These are phyloP conservation scores for Cyberlindnera maritima DNA, from an alignment of 805 yeast genomes.

Conservation along the genomic window DNA sequence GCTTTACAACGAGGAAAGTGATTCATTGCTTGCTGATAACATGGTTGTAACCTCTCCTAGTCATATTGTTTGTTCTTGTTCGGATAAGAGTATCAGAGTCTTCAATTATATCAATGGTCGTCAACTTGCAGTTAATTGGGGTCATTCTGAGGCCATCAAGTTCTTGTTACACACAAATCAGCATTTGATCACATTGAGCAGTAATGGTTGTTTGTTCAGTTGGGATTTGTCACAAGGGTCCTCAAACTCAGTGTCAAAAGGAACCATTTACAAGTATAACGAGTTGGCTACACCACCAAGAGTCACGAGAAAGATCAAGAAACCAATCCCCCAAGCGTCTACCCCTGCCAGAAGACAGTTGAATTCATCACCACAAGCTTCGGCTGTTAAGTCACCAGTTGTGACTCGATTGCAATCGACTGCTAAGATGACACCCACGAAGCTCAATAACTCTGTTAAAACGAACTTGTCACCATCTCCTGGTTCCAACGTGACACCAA, in stretches of 20 bases:
- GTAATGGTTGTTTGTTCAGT: constrained; percentile 52
- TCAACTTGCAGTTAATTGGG: constrained; percentile 54
- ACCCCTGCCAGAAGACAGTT: constrained; percentile 18
- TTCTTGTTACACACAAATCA: constrained; percentile 26
- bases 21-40: constrained; percentile 44
- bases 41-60: constrained; percentile 32
- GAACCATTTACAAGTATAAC: constrained; percentile 18
- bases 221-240: constrained; percentile 34
- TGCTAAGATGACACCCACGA: constrained; percentile 24
- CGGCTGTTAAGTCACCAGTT: constrained; percentile 13
- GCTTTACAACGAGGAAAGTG: constrained; percentile 39
- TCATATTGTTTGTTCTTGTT: constrained; percentile 40
- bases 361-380: constrained; percentile 4
- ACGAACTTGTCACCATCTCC: constrained; percentile 25
- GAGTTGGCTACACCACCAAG: constrained; percentile 24
- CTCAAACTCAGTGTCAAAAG: neutral
- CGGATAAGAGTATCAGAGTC: constrained; percentile 57
- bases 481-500: constrained; percentile 2
- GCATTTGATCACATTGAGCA: constrained; percentile 42
- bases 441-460: constrained; percentile 16
- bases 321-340: constrained; percentile 10
- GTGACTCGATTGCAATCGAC: constrained; percentile 20
- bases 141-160: constrained; percentile 51
- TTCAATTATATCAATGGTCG: constrained; percentile 46
- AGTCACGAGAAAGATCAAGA: constrained; percentile 28